Base-by-base conservation (phyloP, 2,329 filamentous ascomycete species). In the Epichloe scottii region DNA sequence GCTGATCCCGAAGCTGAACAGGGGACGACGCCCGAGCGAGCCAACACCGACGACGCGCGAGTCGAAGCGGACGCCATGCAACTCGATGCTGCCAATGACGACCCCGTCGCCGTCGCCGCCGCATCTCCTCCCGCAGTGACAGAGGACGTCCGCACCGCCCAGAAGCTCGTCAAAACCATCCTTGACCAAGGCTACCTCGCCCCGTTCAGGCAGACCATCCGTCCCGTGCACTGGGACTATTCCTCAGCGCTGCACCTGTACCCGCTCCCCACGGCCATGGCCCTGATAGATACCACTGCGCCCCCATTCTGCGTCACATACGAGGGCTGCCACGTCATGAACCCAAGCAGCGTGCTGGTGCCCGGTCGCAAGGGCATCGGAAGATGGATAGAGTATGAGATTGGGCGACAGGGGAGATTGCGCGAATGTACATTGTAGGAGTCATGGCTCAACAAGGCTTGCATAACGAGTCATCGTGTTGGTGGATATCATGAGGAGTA, bases 281-380 rank as follows among this genome's bases (percentile, higher is more conserved):
- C 94, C 15, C 69, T 98, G 4, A 84, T 89, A 2, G 93, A 98
- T 68, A 74, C 85, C 0, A 87, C 90, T 41, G 83, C 85, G 10
- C 83, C 87, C 14, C 77, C 89, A 0, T 98, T 95, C 62, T 85
- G 85, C 50, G 73, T 96, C 56, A 95, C 87, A 14, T 97, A 97
- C 62, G 91, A 95, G 67, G 91, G 90, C 0, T 97, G 93, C 62
- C 87, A 93, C 69, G 90, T 96, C 35, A 84, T 98, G 78, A 98
- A 98, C 64, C 90, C 93, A 0, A 89, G 89, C 5, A 76, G 78
- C 46, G 67, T 98, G 47, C 75, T 94, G 23, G 82, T 87, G 0
- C 72, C 79, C 0, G 84, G 83, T 0, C 76, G 82, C 49, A 78
- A 81, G 56, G 81, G 82, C 4, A 79, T 84, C 6, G 86, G 82